Evolutionary conservation across 1,284 basidiomycete genomes (phyloP).

Genomic region (Lignosus rhinocerotis): DNA sequence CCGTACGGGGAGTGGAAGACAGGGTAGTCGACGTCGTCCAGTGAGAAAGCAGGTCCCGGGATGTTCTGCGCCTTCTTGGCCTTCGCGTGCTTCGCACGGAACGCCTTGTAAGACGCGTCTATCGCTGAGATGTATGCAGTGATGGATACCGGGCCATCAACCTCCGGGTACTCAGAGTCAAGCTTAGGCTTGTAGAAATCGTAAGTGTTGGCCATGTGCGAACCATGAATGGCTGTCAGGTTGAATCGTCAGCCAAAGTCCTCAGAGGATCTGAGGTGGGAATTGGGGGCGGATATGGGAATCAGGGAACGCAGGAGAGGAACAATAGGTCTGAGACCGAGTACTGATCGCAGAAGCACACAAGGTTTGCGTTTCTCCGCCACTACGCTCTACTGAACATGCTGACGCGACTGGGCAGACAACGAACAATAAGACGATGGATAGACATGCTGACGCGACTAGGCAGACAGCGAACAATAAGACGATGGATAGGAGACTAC

Average conservation of each 20-base stretch:
- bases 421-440: not conserved
- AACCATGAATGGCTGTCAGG: constrained; percentile 88
- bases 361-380: not conserved
- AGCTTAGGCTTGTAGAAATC: constrained; percentile 98
- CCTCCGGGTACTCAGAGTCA: constrained; percentile 92
- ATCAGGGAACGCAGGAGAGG: constrained; percentile 1
- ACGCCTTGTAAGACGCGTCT: constrained; percentile 87
- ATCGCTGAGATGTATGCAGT: constrained; percentile 94
- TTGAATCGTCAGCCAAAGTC: constrained; percentile 2
- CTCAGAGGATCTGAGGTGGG: not conserved
- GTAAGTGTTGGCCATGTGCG: constrained; percentile 97
- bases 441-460: not conserved
- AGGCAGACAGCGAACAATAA: not conserved
- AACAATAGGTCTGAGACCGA: not conserved
- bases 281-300: constrained; percentile 2
- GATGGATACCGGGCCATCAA: constrained; percentile 96
- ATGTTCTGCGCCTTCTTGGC: constrained; percentile 52
- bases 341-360: not conserved
- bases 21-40: constrained; percentile 85
- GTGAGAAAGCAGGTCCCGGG: constrained; percentile 54
- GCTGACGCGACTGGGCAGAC: not conserved
- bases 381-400: not conserved
- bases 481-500: constrained; percentile 36
- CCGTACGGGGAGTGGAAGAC: constrained; percentile 97
- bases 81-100: constrained; percentile 81